Evolutionary conservation across 1,284 basidiomycete genomes (phyloP).

Genomic region (Trametes polyzona): DNA sequence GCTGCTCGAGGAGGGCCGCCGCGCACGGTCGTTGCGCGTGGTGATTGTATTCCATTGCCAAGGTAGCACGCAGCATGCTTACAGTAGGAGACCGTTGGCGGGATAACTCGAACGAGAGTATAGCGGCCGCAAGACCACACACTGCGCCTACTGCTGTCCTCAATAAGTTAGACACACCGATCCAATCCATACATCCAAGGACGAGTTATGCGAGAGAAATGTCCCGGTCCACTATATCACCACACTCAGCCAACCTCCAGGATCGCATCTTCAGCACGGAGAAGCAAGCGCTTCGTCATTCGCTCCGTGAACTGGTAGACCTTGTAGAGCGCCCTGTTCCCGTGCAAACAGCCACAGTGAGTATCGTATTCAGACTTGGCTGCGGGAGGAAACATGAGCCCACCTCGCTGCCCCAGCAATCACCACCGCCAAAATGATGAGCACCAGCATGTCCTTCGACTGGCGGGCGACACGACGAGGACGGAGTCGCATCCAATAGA

Average conservation of each 20-base stretch:
- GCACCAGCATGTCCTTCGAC: constrained; percentile 60
- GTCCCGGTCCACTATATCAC: no score
- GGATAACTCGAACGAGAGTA: no score
- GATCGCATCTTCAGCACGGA: constrained; percentile 77
- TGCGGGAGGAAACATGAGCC: constrained; percentile 28
- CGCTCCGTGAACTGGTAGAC: constrained; percentile 69
- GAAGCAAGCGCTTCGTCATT: constrained; percentile 60
- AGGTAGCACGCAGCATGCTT: no score
- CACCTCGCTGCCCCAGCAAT: constrained; percentile 69
- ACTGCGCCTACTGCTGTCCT: no score
- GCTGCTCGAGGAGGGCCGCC: no score
- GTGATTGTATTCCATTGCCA: no score
- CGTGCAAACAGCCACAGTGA: neutral
- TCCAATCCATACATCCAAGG: neutral
- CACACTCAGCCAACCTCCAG: constrained; percentile 59
- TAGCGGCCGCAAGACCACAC: no score
- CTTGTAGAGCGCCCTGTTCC: constrained; percentile 64
- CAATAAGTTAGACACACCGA: no score
- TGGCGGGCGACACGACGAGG: constrained; percentile 56
- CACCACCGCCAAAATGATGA: constrained; percentile 66
- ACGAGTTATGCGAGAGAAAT: neutral
- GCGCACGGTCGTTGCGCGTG: no score
- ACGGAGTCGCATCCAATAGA: constrained; percentile 69
- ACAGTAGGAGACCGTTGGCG: no score
- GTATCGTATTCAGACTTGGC: neutral